Evolutionary conservation across 2,329 filamentous ascomycete species (phyloP).

Genomic region (Tolypocladium amazonense): DNA sequence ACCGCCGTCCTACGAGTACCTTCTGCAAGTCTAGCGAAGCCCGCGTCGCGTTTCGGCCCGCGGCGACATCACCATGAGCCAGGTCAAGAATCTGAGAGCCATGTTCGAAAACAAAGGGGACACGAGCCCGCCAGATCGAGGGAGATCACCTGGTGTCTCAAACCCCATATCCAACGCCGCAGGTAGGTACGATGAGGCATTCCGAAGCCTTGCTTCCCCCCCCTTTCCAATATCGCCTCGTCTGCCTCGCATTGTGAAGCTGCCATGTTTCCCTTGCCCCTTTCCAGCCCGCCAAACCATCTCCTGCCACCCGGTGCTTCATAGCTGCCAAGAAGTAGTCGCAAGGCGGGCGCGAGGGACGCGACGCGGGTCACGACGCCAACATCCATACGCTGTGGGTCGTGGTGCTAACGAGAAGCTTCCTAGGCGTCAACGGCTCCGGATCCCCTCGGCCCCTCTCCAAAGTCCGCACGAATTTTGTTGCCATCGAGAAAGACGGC

Average conservation of each 20-base stretch:
- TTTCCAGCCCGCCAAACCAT: neutral
- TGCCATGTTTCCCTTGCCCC: neutral
- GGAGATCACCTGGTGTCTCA: slow-evolving; percentile 51
- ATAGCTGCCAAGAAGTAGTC: neutral
- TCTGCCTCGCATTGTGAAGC: neutral
- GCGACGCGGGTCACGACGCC: neutral
- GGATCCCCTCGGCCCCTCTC: slow-evolving; percentile 57
- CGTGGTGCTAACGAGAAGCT: slow-evolving; percentile 11
- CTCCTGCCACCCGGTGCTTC: neutral
- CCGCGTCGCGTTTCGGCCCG: neutral
- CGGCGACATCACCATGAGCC: slow-evolving; percentile 42
- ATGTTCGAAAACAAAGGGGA: slow-evolving; percentile 70
- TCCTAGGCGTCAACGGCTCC: slow-evolving; percentile 21
- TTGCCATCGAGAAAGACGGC: slow-evolving; percentile 59
- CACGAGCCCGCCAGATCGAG: slow-evolving; percentile 55
- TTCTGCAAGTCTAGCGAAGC: neutral
- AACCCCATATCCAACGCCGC: slow-evolving; percentile 14
- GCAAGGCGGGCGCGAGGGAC: neutral
- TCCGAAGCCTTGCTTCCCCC: slow-evolving; percentile 1
- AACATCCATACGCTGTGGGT: slow-evolving; percentile 6
- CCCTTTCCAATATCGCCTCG: neutral
- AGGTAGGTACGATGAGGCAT: slow-evolving; percentile 11
- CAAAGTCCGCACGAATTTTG: slow-evolving; percentile 65
- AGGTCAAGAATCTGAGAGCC: slow-evolving; percentile 64
- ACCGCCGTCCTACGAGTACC: neutral